Conservation (phyloP, 768 basidiomycete genomes). For the Serendipita sp. region DNA sequence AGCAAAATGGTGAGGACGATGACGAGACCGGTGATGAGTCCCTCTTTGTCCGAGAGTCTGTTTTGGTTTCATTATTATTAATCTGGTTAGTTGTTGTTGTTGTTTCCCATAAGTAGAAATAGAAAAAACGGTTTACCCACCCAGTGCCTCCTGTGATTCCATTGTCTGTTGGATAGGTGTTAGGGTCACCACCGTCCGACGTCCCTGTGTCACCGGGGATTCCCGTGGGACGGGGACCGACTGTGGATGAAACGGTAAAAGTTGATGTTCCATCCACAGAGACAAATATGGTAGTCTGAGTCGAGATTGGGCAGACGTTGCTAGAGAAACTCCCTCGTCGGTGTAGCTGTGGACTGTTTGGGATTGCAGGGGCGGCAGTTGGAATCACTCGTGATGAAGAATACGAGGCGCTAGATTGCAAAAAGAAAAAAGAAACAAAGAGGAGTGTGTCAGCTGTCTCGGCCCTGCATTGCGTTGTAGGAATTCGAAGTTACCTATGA, state of each 20-base stretch:
- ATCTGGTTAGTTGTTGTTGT: neutral
- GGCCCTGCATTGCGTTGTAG: neutral
- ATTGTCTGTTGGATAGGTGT: neutral
- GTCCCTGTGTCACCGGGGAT: neutral
- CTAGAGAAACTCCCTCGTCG: neutral
- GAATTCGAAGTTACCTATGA: neutral
- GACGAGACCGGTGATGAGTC: neutral
- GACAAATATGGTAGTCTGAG: neutral
- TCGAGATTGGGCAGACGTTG: neutral
- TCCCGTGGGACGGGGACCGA: neutral
- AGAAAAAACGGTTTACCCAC: too few relatives aligned
- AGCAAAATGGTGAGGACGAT: neutral
- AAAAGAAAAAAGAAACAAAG: neutral
- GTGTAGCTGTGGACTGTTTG: neutral
- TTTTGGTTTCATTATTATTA: too few relatives aligned
- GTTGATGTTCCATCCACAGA: neutral
- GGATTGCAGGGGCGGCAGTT: neutral
- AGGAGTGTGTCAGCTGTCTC: neutral
- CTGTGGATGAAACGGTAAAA: neutral
- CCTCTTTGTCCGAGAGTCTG: neutral
- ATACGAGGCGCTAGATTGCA: neutral
- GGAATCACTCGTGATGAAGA: neutral
- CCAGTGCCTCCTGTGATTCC: neutral
- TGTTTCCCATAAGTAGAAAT: too few relatives aligned
- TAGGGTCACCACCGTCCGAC: neutral